A percentile compares a stretch with the other conserved stretches of the same genome.
phyloP scores from a whole-genome alignment of 257 asterid genomes.

The Linderniella brevidens region DNA sequence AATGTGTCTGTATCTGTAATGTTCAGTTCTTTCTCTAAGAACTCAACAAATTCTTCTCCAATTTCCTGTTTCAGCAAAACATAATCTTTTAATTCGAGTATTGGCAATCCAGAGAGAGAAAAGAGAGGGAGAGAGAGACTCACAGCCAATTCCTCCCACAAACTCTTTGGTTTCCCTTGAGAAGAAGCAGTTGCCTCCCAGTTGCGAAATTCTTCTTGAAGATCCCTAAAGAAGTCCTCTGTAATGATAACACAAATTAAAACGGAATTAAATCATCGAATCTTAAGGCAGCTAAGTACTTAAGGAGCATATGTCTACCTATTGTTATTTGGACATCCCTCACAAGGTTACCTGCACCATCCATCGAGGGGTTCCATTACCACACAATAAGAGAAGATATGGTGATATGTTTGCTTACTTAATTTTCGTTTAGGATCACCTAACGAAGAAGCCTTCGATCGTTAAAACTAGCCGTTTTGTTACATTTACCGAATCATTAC shows the following conservation, averaged over 20 bases:
- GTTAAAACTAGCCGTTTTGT: too few species aligned
- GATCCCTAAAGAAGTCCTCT: conserved; percentile 88
- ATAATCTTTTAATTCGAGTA: too few species aligned
- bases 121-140: conserved; percentile 9
- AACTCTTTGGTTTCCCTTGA: conserved; percentile 74
- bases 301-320: conserved; percentile 55
- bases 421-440: too few species aligned
- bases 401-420: too few species aligned
- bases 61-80: not conserved
- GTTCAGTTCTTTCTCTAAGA: not conserved
- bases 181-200: conserved; percentile 66
- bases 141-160: conserved; percentile 90
- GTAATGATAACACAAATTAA: conserved; percentile 10
- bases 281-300: too few species aligned
- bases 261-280: too few species aligned
- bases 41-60: not conserved
- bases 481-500: too few species aligned
- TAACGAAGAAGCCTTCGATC: too few species aligned
- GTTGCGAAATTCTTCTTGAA: conserved; percentile 77
- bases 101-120: too few species aligned
- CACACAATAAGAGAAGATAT: too few species aligned
- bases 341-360: conserved; percentile 66
- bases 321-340: conserved; percentile 79
- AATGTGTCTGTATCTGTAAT: not conserved
- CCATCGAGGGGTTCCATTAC: conserved; percentile 45